Conservation (phyloP, 306 rosid genomes). For the Herpetospermum pedunculosum region DNA sequence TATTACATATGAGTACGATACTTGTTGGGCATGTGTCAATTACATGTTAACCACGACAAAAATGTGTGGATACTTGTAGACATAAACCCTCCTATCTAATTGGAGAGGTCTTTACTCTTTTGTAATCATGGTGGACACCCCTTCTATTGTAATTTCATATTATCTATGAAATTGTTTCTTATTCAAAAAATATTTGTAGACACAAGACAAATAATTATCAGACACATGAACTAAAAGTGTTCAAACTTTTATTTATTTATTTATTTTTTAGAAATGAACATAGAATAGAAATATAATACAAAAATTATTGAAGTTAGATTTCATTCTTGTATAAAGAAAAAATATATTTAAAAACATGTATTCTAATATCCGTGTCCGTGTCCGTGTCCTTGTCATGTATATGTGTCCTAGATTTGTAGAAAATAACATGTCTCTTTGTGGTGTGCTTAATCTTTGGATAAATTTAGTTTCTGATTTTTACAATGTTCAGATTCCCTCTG, state of each 20-base stretch:
- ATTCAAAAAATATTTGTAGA: background rate
- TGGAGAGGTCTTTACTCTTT: too few relatives aligned
- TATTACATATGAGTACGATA: background rate
- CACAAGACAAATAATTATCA: background rate
- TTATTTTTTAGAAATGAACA: background rate
- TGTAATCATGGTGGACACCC: too few relatives aligned
- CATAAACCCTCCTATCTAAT: too few relatives aligned
- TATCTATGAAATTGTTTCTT: too few relatives aligned
- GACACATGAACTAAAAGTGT: background rate
- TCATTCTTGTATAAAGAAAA: background rate
- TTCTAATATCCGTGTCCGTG: background rate
- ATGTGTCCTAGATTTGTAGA: background rate
- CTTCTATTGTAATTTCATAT: too few relatives aligned
- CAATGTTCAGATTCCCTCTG: background rate
- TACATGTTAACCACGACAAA: background rate
- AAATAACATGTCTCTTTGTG: background rate
- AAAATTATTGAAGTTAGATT: background rate
- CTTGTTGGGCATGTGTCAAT: background rate
- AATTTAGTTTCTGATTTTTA: conserved; percentile 4
- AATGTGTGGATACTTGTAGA: background rate
- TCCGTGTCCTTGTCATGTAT: background rate
- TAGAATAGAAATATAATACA: background rate
- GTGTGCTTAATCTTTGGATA: background rate
- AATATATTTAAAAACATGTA: background rate
- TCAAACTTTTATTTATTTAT: background rate